A percentile compares a stretch with the other conserved stretches of the same genome.
phyloP scores from a whole-genome alignment of 202 grass and related monocot genomes.

The Schoenoplectus triqueter region DNA sequence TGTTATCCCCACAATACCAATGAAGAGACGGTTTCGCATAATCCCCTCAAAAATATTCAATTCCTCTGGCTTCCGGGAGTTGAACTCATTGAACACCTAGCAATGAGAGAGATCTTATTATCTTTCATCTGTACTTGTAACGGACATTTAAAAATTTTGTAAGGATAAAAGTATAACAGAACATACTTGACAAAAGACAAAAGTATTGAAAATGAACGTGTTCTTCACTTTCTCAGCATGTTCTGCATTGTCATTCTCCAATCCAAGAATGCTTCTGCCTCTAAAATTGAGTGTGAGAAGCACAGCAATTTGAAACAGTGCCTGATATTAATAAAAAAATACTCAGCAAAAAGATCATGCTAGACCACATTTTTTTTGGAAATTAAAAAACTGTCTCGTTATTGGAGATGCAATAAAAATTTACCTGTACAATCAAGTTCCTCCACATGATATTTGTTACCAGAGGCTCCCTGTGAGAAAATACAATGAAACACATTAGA shows the following conservation, averaged over 20 bases:
- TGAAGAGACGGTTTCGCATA: conserved; percentile 65
- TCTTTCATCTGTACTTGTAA: conserved; percentile 5
- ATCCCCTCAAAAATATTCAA: conserved; percentile 87
- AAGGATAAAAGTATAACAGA: conserved; percentile 36
- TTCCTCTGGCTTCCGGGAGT: conserved; percentile 81
- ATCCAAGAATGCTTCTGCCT: conserved; percentile 65
- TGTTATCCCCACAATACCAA: conserved; percentile 63
- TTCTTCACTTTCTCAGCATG: conserved; percentile 92
- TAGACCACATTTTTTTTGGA: background rate
- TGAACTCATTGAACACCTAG: conserved; percentile 93
- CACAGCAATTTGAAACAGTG: conserved; percentile 74
- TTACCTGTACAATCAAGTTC: conserved; percentile 89
- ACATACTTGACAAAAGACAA: conserved; percentile 92
- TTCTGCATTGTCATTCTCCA: conserved; percentile 55
- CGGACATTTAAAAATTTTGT: background rate
- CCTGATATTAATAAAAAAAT: conserved; percentile 52
- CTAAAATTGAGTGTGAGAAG: conserved; percentile 87
- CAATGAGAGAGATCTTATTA: background rate
- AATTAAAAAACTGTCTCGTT: background rate
- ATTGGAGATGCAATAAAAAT: conserved; percentile 18
- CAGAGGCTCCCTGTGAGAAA: conserved; percentile 74
- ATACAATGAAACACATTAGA: conserved; percentile 17
- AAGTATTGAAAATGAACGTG: conserved; percentile 96
- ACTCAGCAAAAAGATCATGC: conserved; percentile 21
- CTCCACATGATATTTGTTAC: conserved; percentile 99